phyloP scores from a whole-genome alignment of 2,329 filamentous ascomycete species.

The Verticillium zaregamsianum region DNA sequence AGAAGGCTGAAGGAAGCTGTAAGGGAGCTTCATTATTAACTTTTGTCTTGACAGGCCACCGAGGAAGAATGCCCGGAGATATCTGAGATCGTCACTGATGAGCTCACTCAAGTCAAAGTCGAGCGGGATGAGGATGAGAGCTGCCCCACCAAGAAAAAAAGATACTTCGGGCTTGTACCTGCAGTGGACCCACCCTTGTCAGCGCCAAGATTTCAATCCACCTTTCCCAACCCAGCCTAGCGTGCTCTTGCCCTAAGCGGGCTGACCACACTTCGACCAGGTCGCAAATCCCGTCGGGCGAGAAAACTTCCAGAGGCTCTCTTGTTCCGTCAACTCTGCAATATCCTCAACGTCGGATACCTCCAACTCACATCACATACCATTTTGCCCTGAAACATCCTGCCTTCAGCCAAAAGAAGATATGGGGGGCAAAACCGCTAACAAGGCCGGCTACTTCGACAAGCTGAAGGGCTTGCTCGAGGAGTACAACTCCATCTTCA shows the following conservation, averaged over 20 bases:
- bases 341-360: neutral
- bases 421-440: slow-evolving; percentile 95
- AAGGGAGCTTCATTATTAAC: slow-evolving; percentile 49
- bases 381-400: slow-evolving; percentile 90
- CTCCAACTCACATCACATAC: slow-evolving; percentile 1
- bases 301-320: slow-evolving; percentile 7
- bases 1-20: slow-evolving; percentile 55
- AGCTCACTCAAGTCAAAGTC: neutral
- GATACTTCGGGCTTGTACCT: slow-evolving; percentile 21
- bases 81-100: neutral
- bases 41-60: neutral
- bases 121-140: neutral
- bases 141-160: slow-evolving; percentile 22
- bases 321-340: slow-evolving; percentile 11
- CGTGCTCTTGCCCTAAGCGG: slow-evolving; percentile 31
- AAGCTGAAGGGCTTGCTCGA: slow-evolving; percentile 98
- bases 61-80: neutral
- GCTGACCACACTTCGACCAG: neutral
- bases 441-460: slow-evolving; percentile 98
- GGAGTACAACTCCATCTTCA: slow-evolving; percentile 96
- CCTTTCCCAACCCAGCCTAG: slow-evolving; percentile 21
- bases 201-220: slow-evolving; percentile 6
- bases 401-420: slow-evolving; percentile 94
- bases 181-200: neutral
- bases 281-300: neutral